Evolutionary conservation across 2,329 filamentous ascomycete genomes (phyloP), one percentile per base, ranked within the genome.

Genomic region (Taxawa tesnikishii): DNA sequence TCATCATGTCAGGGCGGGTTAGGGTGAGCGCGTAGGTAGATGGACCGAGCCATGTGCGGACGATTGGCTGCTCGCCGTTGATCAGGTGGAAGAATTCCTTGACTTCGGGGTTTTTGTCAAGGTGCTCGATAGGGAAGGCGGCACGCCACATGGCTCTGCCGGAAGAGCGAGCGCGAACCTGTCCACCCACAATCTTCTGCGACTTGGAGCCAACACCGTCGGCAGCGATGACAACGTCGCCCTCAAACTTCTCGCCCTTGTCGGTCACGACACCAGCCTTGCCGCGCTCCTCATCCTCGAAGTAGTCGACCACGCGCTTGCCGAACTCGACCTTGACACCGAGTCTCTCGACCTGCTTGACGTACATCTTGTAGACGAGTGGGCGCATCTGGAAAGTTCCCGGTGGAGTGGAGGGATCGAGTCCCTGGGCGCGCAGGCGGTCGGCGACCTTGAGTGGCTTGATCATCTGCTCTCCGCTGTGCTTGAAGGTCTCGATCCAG

Each of bases 321-420:
- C 57, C 55, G 48, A 60, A 63, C 32, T 61, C 52, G 18, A 63
- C 52, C 10, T 53, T 50, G 8, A 63, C 53, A 15, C 58, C 59
- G 3, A 61, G 51, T 34, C 53, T 58, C 42, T 65, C 54, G 15
- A 68, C 60, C 32, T 67, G 60, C 33, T 51, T 54, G 10, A 68
- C 57, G 38, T 69, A 68, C 65, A 70, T 71, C 45, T 61, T 59
- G 50, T 70, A 70, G 11, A 71, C 60, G 3, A 69, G 56, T 4
- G 66, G 67, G 10, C 67, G 62, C 62, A 72, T 68, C 44, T 70
- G 67, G 46, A 70, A 70, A 11, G 63, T 61, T 9, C 67, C 67
- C 3, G 67, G 66, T 1, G 67, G 65, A 1, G 63, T 68, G 38
- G 60, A 59, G 3, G 60, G 59, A 31, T 62, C 56, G 15, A 63